Conservation (phyloP, 2,329 filamentous ascomycete species). For the Aspergillus awamori region DNA sequence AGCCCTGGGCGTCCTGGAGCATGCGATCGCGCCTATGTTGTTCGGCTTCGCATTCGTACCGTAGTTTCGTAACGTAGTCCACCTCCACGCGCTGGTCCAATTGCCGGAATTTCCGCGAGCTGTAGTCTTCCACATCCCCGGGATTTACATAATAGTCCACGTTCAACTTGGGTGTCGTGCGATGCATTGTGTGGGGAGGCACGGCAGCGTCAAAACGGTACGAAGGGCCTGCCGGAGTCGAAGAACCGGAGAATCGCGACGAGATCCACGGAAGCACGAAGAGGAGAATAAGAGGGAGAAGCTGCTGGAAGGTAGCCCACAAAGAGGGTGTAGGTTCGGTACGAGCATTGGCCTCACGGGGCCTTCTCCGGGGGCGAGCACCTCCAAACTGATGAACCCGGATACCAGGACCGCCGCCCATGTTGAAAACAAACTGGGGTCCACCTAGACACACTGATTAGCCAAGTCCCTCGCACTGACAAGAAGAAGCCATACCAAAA, state of each 20-base stretch:
- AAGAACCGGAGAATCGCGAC: constrained; percentile 68
- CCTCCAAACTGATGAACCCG: constrained; percentile 96
- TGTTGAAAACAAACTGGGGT: constrained; percentile 91
- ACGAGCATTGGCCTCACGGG: constrained; percentile 63
- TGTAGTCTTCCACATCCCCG: constrained; percentile 71
- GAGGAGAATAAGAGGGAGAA: constrained; percentile 85
- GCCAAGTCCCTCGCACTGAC: constrained; percentile 5
- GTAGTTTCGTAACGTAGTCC: constrained; percentile 68
- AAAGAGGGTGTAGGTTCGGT: constrained; percentile 57
- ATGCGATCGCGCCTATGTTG: constrained; percentile 65
- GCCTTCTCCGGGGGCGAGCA: constrained; percentile 72
- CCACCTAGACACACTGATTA: constrained; percentile 52
- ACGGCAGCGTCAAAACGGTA: constrained; percentile 75
- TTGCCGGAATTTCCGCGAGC: constrained; percentile 67
- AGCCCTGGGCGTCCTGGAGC: constrained; percentile 78
- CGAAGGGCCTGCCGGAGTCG: constrained; percentile 62
- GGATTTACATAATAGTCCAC: constrained; percentile 87
- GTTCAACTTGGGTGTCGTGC: constrained; percentile 69
- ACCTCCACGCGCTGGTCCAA: constrained; percentile 79
- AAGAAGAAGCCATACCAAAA: constrained; percentile 57
- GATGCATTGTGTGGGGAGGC: constrained; percentile 73
- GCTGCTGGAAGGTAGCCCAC: constrained; percentile 64
- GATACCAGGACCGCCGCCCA: constrained; percentile 87
- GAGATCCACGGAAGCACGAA: constrained; percentile 84
- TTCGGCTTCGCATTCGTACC: constrained; percentile 75